These are phyloP conservation scores for Musa acuminata DNA, from an alignment of 176 grass and related monocot species.

Conservation along the genomic window DNA sequence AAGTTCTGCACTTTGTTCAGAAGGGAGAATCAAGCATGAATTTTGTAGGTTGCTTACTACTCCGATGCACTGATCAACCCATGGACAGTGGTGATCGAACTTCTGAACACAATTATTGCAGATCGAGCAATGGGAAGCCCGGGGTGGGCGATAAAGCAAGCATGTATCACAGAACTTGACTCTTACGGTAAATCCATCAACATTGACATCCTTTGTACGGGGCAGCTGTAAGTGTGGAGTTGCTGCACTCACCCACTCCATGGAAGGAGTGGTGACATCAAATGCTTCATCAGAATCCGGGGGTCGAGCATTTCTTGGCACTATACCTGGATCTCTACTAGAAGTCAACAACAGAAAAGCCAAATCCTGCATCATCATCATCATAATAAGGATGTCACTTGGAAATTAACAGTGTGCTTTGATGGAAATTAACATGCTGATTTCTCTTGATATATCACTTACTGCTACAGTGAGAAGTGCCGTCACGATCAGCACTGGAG, in stretches of 20 bases:
- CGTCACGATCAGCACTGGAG: conserved; percentile 40
- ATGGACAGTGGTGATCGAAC: conserved; percentile 98
- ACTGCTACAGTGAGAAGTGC: conserved; percentile 35
- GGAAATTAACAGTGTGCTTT: no score
- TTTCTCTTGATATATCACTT: neutral
- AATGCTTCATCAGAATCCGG: conserved; percentile 15
- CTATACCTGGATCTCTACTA: conserved; percentile 80
- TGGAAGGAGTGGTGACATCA: conserved; percentile 30
- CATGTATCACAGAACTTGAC: conserved; percentile 95
- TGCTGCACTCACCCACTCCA: conserved; percentile 58
- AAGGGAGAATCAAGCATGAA: neutral
- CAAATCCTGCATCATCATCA: conserved; percentile 29
- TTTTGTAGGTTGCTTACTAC: conserved; percentile 24
- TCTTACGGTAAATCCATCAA: conserved; percentile 51
- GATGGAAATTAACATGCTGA: neutral
- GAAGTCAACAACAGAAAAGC: conserved; percentile 68
- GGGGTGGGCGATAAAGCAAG: conserved; percentile 65
- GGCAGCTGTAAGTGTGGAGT: conserved; percentile 60
- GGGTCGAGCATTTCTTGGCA: conserved; percentile 60
- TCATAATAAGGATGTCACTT: no score
- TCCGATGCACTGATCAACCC: conserved; percentile 95
- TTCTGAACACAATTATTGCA: conserved; percentile 88
- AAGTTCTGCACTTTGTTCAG: neutral
- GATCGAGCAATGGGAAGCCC: conserved; percentile 73
- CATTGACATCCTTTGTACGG: conserved; percentile 48